Evolutionary conservation across 345 rosid genomes (phyloP).

Genomic region (Brassica napus): DNA sequence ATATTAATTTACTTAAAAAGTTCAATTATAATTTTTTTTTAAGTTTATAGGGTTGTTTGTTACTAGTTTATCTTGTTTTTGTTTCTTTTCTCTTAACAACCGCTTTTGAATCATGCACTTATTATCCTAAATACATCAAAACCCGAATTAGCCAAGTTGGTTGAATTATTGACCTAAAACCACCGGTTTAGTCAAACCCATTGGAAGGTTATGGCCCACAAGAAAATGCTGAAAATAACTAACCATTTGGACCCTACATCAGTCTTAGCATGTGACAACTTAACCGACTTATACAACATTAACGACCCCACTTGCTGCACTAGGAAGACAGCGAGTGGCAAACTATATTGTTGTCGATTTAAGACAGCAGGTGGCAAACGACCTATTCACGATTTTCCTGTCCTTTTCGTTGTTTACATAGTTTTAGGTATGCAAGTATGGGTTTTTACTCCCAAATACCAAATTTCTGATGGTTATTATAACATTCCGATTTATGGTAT

Average conservation of each 20-base stretch:
- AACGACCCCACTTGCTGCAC: conserved; percentile 28
- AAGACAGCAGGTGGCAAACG: background rate
- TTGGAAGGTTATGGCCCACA: conserved; percentile 9
- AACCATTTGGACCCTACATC: conserved; percentile 17
- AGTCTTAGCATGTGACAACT: conserved; percentile 23
- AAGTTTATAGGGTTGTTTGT: background rate
- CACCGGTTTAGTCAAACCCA: background rate
- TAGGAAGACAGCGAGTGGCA: conserved; percentile 11
- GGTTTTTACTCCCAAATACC: too few relatives aligned
- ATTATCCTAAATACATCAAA: background rate
- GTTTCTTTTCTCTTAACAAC: background rate
- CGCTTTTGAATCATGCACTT: background rate
- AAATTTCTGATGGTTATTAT: too few relatives aligned
- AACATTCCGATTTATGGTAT: too few relatives aligned
- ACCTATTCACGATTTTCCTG: conserved; percentile 8
- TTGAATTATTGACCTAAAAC: background rate
- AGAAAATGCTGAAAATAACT: conserved; percentile 16
- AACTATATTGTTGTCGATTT: background rate
- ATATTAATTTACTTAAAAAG: too few relatives aligned
- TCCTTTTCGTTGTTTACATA: background rate
- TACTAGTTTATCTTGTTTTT: background rate
- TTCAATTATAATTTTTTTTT: too few relatives aligned
- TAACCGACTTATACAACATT: conserved; percentile 26
- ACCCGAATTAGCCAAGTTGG: background rate
- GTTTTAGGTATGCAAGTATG: background rate